Conservation (phyloP, 225 moss, liverwort and hornwort genomes). For the Physcomitrium patens region DNA sequence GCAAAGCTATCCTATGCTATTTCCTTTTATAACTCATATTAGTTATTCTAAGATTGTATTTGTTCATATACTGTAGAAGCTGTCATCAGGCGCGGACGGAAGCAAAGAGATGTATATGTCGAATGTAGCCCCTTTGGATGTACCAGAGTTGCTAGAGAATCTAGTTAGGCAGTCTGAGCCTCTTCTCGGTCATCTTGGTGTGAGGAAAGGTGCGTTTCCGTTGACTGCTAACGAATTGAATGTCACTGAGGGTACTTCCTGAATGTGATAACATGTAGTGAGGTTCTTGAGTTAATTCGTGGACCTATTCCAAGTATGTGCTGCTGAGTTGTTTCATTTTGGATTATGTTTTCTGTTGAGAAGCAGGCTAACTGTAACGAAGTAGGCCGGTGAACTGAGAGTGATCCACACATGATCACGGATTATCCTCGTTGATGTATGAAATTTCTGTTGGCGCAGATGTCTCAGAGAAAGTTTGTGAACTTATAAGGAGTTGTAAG, state of each 20-base stretch:
- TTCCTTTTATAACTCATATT: neutral
- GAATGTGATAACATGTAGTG: slow-evolving; percentile 7
- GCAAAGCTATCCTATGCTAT: neutral
- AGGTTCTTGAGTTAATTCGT: neutral
- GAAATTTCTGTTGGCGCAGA: slow-evolving; percentile 50
- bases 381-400: slow-evolving; percentile 3
- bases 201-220: slow-evolving; percentile 76
- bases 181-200: slow-evolving; percentile 91
- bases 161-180: slow-evolving; percentile 93
- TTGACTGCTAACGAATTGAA: neutral
- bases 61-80: slow-evolving; percentile 48
- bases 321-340: neutral
- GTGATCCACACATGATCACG: neutral
- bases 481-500: slow-evolving; percentile 84
- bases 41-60: neutral
- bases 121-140: slow-evolving; percentile 91
- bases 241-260: neutral
- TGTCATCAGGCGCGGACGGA: slow-evolving; percentile 45
- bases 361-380: too few species aligned
- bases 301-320: neutral
- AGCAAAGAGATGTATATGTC: slow-evolving; percentile 64
- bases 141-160: slow-evolving; percentile 94
- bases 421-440: neutral
- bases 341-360: too few species aligned
- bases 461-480: slow-evolving; percentile 90